Evolutionary conservation across 2,329 filamentous ascomycete species (phyloP).

Genomic region (Plectosphaerella sp.): DNA sequence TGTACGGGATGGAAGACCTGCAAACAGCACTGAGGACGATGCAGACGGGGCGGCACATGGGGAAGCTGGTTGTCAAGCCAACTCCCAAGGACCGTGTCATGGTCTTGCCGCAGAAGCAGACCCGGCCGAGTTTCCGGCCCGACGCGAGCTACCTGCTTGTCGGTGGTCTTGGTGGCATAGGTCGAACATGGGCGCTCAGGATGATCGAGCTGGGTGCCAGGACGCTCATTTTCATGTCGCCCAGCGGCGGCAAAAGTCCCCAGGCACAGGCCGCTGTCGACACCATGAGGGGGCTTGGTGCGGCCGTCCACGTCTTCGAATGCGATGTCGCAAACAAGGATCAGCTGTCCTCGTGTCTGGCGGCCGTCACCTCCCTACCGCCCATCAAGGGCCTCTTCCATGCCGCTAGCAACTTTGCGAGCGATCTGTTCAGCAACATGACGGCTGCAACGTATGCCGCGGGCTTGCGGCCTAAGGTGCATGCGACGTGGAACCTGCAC

Average conservation of each 20-base stretch:
- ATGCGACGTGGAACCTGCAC: conserved; percentile 23
- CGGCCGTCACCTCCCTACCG: conserved; percentile 2
- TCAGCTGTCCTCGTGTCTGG: neutral
- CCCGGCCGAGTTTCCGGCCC: conserved; percentile 4
- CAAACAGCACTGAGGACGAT: conserved; percentile 29
- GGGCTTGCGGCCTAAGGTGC: conserved; percentile 26
- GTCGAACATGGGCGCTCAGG: conserved; percentile 16
- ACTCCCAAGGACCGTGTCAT: neutral
- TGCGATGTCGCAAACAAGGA: conserved; percentile 6
- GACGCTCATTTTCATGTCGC: conserved; percentile 22
- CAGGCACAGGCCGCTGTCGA: conserved; percentile 12
- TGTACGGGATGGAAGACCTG: conserved; percentile 16
- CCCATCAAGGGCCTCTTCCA: conserved; percentile 10
- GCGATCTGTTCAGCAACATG: conserved; percentile 3
- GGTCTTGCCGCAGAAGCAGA: conserved; percentile 4
- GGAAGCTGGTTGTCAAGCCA: conserved; percentile 27
- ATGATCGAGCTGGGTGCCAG: conserved; percentile 20
- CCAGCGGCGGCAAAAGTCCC: conserved; percentile 16
- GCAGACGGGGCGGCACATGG: conserved; percentile 30
- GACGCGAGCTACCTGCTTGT: conserved; percentile 8
- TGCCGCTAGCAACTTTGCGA: conserved; percentile 15
- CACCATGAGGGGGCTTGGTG: conserved; percentile 7
- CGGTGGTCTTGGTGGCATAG: conserved; percentile 19
- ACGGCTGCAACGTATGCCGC: neutral
- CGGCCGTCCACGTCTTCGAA: conserved; percentile 7